A percentile compares a stretch with the other conserved stretches of the same genome.
These are phyloP conservation scores for Fusarium sp. DNA, from an alignment of 2,329 filamentous ascomycete genomes.

Conservation along the genomic window DNA sequence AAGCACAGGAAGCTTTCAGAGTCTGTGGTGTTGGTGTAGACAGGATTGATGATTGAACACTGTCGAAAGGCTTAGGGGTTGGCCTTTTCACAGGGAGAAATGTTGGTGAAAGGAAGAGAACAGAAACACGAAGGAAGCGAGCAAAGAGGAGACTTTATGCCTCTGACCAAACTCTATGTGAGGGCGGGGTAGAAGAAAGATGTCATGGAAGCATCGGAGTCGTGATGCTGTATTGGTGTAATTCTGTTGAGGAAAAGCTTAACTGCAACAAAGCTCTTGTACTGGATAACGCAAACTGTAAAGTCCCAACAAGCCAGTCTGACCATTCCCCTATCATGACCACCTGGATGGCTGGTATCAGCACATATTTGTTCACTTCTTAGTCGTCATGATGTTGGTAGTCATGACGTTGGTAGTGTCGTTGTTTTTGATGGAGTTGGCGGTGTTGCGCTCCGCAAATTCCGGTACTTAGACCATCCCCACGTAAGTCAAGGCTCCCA, in stretches of 20 bases:
- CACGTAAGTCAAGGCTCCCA: no score
- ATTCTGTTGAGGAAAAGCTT: not conserved
- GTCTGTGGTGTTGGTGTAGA: not conserved
- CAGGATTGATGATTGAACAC: not conserved
- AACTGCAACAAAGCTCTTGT: not conserved
- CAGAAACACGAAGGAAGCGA: not conserved
- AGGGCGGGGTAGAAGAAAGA: not conserved
- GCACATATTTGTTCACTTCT: not conserved
- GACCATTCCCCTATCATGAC: not conserved
- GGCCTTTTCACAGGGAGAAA: not conserved
- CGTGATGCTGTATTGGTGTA: not conserved
- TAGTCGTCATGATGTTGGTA: not conserved
- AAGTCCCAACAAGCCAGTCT: not conserved
- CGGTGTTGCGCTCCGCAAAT: no score
- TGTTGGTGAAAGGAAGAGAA: not conserved
- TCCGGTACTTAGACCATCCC: no score
- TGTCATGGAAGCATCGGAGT: not conserved
- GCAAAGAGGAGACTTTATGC: not conserved
- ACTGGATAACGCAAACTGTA: not conserved
- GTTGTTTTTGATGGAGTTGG: no score
- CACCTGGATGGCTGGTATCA: not conserved
- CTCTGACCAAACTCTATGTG: not conserved
- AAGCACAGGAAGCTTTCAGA: not conserved
- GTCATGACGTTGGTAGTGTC: not conserved
- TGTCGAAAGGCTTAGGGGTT: not conserved